Base-by-base conservation (phyloP, 2,329 filamentous ascomycete species). In the Coniosporium tulheliwenetii region DNA sequence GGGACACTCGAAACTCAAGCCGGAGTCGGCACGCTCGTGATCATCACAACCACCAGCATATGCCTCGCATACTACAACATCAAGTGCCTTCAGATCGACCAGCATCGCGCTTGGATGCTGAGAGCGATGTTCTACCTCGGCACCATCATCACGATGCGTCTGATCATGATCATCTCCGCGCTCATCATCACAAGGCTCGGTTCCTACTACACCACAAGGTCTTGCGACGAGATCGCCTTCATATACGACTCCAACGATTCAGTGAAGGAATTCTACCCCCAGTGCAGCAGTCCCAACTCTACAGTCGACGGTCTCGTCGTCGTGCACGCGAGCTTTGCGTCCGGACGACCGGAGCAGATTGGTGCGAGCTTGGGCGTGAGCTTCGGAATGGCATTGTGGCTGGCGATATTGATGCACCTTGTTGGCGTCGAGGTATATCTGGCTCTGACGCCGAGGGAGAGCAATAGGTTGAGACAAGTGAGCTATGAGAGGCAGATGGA, bases 71-170 rank as follows among this genome's bases (percentile, higher is more conserved):
- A 66, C 30, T 59, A 69, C 51, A 77, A 77, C 45, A 68, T 79
- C 52, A 77, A 72, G 52, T 58, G 62, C 2, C 54, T 78, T 2
- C 74, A 78, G 49, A 73, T 81, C 38, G 73, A 78, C 30, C 68
- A 78, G 48, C 75, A 79, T 44, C 64, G 75, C 1, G 71, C 71
- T 2, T 79, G 74, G 75, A 79, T 79, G 75, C 49, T 79, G 29
- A 54, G 75, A 15, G 62, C 47, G 8, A 50, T 45, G 50, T 45
- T 44, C 2, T 47, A 69, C 65, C 63, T 60, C n/a, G 64, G 64
- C 2, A 55, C 59, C 2, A 71, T 77, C 45, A 63, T 77, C 45
- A 73, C 72, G 0, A 54, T 61, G 36, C 66, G 73, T 8, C 44
- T 74, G 19, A 62, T 74, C 30, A 55, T 70, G 34, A 56, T 66